Conservation (phyloP, 2,329 filamentous ascomycete genomes). For the Saccharata proteae region DNA sequence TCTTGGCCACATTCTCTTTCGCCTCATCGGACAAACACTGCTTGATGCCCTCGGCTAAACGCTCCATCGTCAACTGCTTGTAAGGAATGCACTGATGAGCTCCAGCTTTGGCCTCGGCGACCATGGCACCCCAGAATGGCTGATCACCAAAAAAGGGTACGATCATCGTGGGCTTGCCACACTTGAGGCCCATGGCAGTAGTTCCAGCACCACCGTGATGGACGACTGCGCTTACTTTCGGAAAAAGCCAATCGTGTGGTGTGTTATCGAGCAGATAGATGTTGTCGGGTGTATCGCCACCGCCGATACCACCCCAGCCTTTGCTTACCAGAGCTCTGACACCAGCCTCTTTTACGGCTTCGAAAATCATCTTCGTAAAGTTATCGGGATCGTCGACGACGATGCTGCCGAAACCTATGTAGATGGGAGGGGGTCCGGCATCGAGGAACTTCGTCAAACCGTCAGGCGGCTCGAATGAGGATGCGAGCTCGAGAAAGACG, state of each 20-base stretch:
- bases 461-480: constrained; percentile 46
- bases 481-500: constrained; percentile 60
- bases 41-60: constrained; percentile 57
- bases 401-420: constrained; percentile 67
- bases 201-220: constrained; percentile 55
- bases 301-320: constrained; percentile 62
- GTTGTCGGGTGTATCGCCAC: constrained; percentile 38
- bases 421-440: constrained; percentile 45
- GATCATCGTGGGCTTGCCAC: constrained; percentile 60
- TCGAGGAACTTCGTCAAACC: constrained; percentile 33
- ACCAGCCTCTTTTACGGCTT: constrained; percentile 52
- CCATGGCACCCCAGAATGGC: constrained; percentile 64
- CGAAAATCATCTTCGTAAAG: constrained; percentile 60
- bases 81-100: constrained; percentile 52
- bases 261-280: constrained; percentile 63
- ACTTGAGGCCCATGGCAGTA: constrained; percentile 61
- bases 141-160: constrained; percentile 74
- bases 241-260: constrained; percentile 66
- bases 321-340: constrained; percentile 62
- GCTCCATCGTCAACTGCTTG: constrained; percentile 51
- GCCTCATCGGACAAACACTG: constrained; percentile 53
- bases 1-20: constrained; percentile 41
- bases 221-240: constrained; percentile 3
- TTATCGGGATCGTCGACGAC: constrained; percentile 59
- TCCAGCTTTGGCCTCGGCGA: constrained; percentile 51